Evolutionary conservation across 208 protist genomes (phyloP).

Genomic region (Pavlovales sp.): DNA sequence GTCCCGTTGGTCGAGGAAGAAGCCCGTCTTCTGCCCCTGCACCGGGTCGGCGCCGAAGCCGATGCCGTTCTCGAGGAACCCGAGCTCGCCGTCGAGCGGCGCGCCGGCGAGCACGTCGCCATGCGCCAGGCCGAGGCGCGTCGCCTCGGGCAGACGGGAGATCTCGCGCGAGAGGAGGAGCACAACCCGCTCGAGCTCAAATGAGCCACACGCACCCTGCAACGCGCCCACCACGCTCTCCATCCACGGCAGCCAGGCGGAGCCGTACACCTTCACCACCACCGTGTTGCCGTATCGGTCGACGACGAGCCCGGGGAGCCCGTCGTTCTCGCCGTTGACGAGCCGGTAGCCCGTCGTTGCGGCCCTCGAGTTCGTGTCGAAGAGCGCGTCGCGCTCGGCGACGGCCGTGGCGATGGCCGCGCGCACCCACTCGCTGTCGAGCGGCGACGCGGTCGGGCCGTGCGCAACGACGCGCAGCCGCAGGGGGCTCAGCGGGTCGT

Average conservation of each 20-base stretch:
- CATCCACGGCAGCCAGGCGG: not conserved
- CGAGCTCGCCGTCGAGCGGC: not conserved
- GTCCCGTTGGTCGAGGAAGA: conserved; percentile 34
- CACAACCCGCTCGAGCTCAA: too few species aligned
- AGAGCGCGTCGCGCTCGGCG: not conserved
- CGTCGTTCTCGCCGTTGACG: conserved; percentile 31
- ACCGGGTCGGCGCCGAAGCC: not conserved
- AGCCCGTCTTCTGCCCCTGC: conserved; percentile 20
- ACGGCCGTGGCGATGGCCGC: not conserved
- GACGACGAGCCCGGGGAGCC: not conserved
- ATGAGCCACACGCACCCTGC: too few species aligned
- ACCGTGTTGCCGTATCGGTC: conserved; percentile 13
- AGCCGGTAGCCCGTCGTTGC: not conserved
- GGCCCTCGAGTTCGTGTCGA: not conserved
- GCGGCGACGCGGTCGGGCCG: not conserved
- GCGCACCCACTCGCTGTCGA: not conserved
- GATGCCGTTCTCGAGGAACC: conserved; percentile 5
- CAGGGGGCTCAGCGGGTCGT: not conserved
- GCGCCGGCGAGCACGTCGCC: not conserved
- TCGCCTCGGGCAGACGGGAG: not conserved
- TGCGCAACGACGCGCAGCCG: not conserved
- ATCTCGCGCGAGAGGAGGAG: not conserved
- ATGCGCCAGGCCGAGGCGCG: not conserved
- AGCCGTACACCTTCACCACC: not conserved
- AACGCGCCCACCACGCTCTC: not conserved